Base-by-base conservation (phyloP, 2,329 filamentous ascomycete species). In the Epichloe sp. region DNA sequence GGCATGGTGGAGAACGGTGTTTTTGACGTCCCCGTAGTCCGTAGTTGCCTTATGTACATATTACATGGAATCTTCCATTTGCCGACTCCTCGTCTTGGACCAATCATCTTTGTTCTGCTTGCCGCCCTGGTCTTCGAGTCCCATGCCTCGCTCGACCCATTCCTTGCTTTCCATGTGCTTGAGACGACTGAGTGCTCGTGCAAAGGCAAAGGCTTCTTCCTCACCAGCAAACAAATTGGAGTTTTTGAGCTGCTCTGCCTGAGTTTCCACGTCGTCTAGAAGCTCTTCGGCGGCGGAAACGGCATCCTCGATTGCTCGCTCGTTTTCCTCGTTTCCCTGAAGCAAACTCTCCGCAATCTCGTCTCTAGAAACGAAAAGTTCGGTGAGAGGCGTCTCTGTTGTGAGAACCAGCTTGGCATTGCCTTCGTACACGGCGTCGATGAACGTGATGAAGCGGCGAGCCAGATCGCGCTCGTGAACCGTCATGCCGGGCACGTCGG, bases 121-220 rank as follows among this genome's bases (percentile, higher is more conserved):
- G 2, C 83, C 83, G 12, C 83, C 83, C 54, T 74, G 69, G 54
- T 67, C 71, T 68, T 86, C 82, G 51, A 87, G 62, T 0, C 83
- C 77, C 75, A 82, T 79, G 2, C 80, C 90, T 14, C 89, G 70
- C 69, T 97, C 91, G 3, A 97, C 86, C 93, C 93, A 98, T 65
- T 96, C 86, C 65, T 82, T 80, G 65, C 88, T 93, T 19, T 89
- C 88, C 93, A 98, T 98, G 68, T 97, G 89, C 50, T 76, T 85
- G 54, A 98, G 70, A 51, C 93, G 74, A 50, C 85, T 90, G 58
- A 97, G 67, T 1, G 93, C 93, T 50, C 93, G 75, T 23, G 89
- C 89, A 72, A 98, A 98, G 0, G 93, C 93, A 71, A 98, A 98
- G 0, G 88, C 80, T 69, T 98, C 93, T 71, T 98, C 93, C 53